Evolutionary conservation across 2,329 filamentous ascomycete species (phyloP).

Genomic region (Phyllosticta citrichinensis): DNA sequence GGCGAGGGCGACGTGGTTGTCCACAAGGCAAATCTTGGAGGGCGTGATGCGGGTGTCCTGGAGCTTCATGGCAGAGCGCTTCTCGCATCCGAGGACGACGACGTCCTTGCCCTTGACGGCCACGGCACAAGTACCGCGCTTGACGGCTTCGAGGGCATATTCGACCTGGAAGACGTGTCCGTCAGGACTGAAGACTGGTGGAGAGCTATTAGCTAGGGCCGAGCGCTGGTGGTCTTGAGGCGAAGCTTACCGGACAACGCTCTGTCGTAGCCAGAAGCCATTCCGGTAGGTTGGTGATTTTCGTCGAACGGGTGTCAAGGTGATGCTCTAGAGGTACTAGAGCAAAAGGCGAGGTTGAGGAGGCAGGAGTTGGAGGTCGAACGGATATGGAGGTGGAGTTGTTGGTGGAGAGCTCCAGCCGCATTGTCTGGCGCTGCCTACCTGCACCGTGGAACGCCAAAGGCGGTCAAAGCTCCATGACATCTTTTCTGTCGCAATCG

Average conservation of each 20-base stretch:
- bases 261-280: slow-evolving; percentile 92
- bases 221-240: slow-evolving; percentile 21
- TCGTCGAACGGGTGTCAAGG: background rate
- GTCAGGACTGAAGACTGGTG: slow-evolving; percentile 89
- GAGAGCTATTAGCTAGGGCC: slow-evolving; percentile 27
- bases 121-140: slow-evolving; percentile 98
- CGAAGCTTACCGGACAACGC: slow-evolving; percentile 79
- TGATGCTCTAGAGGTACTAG: background rate
- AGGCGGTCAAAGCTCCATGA: slow-evolving; percentile 12
- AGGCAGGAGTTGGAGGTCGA: background rate
- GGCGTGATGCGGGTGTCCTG: slow-evolving; percentile 99
- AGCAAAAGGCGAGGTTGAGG: background rate
- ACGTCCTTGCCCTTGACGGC: slow-evolving; percentile 92
- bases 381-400: background rate
- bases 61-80: slow-evolving; percentile 97
- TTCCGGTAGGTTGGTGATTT: background rate
- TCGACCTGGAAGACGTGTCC: slow-evolving; percentile 99
- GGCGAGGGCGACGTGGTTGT: slow-evolving; percentile 91
- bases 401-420: slow-evolving; percentile 6
- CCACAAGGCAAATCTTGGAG: slow-evolving; percentile 94
- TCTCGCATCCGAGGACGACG: slow-evolving; percentile 95
- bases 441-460: background rate
- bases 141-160: slow-evolving; percentile 97
- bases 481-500: slow-evolving; percentile 7
- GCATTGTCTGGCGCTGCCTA: slow-evolving; percentile 10